These are phyloP conservation scores for Saccharomycopsis malanga DNA, from an alignment of 805 yeast genomes.

Conservation along the genomic window DNA sequence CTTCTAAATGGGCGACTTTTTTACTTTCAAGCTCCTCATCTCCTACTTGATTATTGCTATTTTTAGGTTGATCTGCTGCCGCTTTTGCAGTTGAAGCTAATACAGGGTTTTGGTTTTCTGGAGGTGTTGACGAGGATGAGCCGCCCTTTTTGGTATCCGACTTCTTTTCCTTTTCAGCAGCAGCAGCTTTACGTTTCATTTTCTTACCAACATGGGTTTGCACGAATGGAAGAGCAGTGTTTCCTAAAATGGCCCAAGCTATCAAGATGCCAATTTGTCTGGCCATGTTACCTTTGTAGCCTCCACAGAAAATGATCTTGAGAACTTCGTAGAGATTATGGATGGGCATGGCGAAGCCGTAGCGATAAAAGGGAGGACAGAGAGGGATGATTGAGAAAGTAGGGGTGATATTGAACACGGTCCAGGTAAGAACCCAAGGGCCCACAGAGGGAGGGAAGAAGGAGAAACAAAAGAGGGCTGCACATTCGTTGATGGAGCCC, in stretches of 20 bases:
- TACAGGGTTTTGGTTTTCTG: too few species aligned
- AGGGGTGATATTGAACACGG: conserved; percentile 59
- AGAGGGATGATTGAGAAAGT: conserved; percentile 60
- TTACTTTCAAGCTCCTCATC: too few species aligned
- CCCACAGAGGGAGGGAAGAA: conserved; percentile 59
- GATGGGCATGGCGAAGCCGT: conserved; percentile 64
- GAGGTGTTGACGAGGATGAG: too few species aligned
- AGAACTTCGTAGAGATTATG: conserved; percentile 56
- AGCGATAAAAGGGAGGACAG: conserved; percentile 40
- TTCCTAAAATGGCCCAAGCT: conserved; percentile 53
- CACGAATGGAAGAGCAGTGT: conserved; percentile 38
- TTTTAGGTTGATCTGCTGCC: too few species aligned
- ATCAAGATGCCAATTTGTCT: conserved; percentile 51
- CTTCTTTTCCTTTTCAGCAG: conserved; percentile 4
- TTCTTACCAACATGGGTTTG: conserved; percentile 35
- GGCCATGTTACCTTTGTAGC: conserved; percentile 53
- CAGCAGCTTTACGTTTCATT: conserved; percentile 29
- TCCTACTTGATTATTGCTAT: too few species aligned
- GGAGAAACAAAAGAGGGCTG: conserved; percentile 45
- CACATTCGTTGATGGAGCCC: conserved; percentile 67
- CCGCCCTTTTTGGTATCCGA: too few species aligned
- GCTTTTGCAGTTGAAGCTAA: too few species aligned
- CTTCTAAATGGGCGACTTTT: too few species aligned
- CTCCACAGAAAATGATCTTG: conserved; percentile 50
- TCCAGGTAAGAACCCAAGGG: conserved; percentile 67